Evolutionary conservation across 805 yeast species (phyloP), one percentile per base, ranked within the genome.

Genomic region (Myxozyma neotropica): DNA sequence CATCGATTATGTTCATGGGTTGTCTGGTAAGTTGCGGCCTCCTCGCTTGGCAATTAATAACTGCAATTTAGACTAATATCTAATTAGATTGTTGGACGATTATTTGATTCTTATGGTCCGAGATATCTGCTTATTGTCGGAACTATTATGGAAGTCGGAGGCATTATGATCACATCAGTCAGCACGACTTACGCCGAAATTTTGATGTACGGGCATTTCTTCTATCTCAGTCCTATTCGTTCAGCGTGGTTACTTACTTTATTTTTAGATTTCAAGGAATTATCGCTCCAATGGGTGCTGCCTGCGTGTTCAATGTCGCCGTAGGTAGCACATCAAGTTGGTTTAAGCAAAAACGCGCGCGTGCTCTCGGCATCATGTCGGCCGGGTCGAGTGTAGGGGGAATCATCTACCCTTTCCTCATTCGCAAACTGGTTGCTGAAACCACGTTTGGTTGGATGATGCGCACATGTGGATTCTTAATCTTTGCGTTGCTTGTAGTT

Each of bases 401-500:
- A 8, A 70, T 80, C 55, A 58, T 78, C n/a, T 81, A 78, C 67
- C 82, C 84, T 6, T 69, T 80, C 48, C 74, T 79, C 74, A 74
- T 81, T 23, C 74, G 79, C 47, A 69, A 69, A 24, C 69, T 81
- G 43, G 76, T 78, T 51, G 59, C 68, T 7, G 68, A 71, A 19
- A 74, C 81, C 19, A 85, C 86, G 0, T 82, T 80, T 65, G 75
- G 74, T 10, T 83, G 86, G 86, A 77, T 83, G 3, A 74, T 80
- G 55, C 74, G 87, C 50, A 73, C 77, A 15, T 71, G 82, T 54
- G 82, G 81, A 0, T 78, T 83, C 62, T 69, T 81, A 19, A 73
- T 77, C 50, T 64, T 76, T 6, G 75, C 60, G 0, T 70, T 74
- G n/a, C 58, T 66, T 13, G 42, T 58, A 5, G 49, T 71, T 8